Conservation (phyloP, 495 filamentous ascomycete species). For the Penicillium taxi region DNA sequence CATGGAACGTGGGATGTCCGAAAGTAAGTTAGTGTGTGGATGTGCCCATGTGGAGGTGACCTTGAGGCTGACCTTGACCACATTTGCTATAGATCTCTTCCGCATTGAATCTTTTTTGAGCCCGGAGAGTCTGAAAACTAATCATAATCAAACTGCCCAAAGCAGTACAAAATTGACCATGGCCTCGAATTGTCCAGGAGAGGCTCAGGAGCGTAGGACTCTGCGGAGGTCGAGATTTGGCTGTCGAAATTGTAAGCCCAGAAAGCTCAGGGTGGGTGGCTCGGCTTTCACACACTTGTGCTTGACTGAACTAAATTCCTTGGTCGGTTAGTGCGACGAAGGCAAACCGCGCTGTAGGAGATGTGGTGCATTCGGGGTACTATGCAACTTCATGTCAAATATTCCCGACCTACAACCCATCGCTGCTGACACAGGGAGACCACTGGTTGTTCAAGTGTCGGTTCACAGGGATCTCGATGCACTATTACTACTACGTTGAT, state of each 20-base stretch:
- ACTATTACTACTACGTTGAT: no score
- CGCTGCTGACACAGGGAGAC: slow-evolving; percentile 14
- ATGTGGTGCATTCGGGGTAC: slow-evolving; percentile 35
- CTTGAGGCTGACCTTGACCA: no score
- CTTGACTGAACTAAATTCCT: slow-evolving; percentile 7
- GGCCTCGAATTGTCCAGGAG: slow-evolving; percentile 12
- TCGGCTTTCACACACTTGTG: slow-evolving; percentile 2
- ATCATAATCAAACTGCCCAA: slow-evolving; percentile 9
- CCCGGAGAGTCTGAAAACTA: slow-evolving; percentile 2
- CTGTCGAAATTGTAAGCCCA: slow-evolving; percentile 44
- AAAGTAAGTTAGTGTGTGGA: slow-evolving; percentile 15
- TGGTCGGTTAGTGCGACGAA: slow-evolving; percentile 36
- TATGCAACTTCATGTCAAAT: slow-evolving; percentile 36
- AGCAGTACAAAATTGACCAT: slow-evolving; percentile 6
- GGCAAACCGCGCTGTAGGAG: slow-evolving; percentile 35
- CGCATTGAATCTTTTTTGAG: background rate
- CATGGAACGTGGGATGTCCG: slow-evolving; percentile 8
- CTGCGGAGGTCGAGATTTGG: slow-evolving; percentile 33
- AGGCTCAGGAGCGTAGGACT: slow-evolving; percentile 6
- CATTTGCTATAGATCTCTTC: no score
- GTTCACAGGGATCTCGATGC: no score
- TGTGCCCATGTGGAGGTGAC: slow-evolving; percentile 3
- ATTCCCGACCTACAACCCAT: slow-evolving; percentile 33
- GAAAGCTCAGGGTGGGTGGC: slow-evolving; percentile 38
- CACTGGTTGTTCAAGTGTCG: slow-evolving; percentile 12